phyloP scores from a whole-genome alignment of 2,329 filamentous ascomycete genomes.

The Colletotrichum zoysiae region DNA sequence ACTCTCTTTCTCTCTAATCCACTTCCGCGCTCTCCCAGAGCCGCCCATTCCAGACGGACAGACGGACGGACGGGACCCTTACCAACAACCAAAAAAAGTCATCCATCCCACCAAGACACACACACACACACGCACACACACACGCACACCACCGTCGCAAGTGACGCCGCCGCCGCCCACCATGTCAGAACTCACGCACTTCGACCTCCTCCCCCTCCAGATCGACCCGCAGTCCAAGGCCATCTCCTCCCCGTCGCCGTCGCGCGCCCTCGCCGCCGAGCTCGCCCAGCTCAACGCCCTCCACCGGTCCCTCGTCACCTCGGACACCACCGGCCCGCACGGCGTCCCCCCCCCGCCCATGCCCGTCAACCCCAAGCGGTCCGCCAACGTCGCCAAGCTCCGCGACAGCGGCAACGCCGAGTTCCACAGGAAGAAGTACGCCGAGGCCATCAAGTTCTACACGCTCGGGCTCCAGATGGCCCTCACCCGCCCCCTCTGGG shows the following conservation, averaged over 20 bases:
- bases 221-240: conserved; percentile 87
- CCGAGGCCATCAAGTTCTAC: conserved; percentile 85
- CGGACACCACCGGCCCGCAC: conserved; percentile 66
- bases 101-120: background rate
- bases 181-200: conserved; percentile 76
- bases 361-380: conserved; percentile 93
- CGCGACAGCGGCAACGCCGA: conserved; percentile 87
- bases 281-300: conserved; percentile 82
- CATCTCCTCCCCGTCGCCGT: conserved; percentile 65
- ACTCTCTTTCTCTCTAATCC: too few species aligned
- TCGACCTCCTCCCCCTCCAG: conserved; percentile 83
- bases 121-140: background rate
- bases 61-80: background rate
- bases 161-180: conserved; percentile 25
- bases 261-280: conserved; percentile 69
- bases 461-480: conserved; percentile 92
- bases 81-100: background rate
- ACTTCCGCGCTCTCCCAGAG: background rate
- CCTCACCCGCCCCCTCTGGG: conserved; percentile 84
- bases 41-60: background rate
- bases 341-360: conserved; percentile 85
- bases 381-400: conserved; percentile 88
- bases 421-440: conserved; percentile 81
- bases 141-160: background rate
- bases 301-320: conserved; percentile 78